These are phyloP conservation scores for Cyclospora cayetanensis DNA, from an alignment of 169 alveolate genomes.

Conservation along the genomic window DNA sequence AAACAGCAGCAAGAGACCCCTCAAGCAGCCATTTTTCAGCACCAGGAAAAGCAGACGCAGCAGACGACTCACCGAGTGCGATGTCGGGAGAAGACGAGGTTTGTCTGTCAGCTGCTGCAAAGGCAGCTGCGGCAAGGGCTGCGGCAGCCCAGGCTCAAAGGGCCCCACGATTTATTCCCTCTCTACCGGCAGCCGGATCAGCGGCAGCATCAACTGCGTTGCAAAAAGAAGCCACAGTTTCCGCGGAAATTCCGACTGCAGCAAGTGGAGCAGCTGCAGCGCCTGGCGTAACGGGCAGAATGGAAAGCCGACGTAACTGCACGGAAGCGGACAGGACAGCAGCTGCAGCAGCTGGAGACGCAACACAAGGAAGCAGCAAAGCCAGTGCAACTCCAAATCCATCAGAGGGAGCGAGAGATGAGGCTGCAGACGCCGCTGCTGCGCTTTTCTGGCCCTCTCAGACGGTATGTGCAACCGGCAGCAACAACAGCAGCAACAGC, in stretches of 20 bases:
- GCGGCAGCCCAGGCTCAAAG: not conserved
- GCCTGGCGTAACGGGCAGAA: not conserved
- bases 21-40: constrained; percentile 13
- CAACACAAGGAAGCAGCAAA: not conserved
- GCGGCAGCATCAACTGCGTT: constrained; percentile 9
- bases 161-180: constrained; percentile 19
- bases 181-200: constrained; percentile 25
- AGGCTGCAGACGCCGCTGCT: constrained; percentile 11
- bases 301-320: not conserved
- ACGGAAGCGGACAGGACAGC: not conserved
- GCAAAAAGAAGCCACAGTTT: not conserved
- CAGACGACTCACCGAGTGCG: not conserved
- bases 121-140: constrained; percentile 44
- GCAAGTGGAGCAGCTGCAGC: constrained; percentile 47
- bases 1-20: not conserved
- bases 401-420: not conserved
- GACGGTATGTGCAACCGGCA: not conserved
- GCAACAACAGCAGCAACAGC: constrained; percentile 50
- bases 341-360: not conserved
- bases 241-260: not conserved
- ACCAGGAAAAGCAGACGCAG: not conserved
- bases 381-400: not conserved
- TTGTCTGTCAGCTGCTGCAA: constrained; percentile 34
- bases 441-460: not conserved
- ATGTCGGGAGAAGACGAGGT: not conserved